phyloP scores from a whole-genome alignment of 306 rosid genomes.

The Vigna nakashimae region DNA sequence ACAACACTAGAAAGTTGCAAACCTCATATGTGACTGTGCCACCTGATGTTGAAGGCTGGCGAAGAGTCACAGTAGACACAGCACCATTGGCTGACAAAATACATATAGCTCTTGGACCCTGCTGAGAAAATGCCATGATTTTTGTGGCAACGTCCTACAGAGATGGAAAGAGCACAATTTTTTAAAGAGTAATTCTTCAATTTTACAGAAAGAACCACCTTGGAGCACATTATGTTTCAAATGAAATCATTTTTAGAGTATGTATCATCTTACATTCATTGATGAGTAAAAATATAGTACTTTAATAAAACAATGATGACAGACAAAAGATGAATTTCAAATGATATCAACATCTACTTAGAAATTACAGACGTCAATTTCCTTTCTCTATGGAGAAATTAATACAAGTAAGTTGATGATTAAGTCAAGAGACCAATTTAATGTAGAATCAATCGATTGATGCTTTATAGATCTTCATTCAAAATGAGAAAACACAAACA shows the following conservation, averaged over 20 bases:
- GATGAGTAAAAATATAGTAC: background rate
- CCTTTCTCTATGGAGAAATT: background rate
- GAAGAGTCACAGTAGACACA: constrained; percentile 91
- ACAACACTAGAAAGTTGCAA: constrained; percentile 21
- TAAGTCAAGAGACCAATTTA: background rate
- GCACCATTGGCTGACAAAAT: constrained; percentile 90
- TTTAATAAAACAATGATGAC: constrained; percentile 22
- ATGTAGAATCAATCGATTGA: background rate
- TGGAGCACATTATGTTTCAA: background rate
- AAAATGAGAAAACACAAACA: constrained; percentile 8
- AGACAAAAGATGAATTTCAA: background rate
- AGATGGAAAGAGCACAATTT: constrained; percentile 22
- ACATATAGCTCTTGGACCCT: constrained; percentile 84
- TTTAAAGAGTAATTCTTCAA: constrained; percentile 3
- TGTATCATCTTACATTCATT: background rate
- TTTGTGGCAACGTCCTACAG: constrained; percentile 85
- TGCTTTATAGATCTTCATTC: constrained; percentile 2
- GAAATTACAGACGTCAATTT: background rate
- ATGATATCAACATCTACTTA: too few relatives aligned
- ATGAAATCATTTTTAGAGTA: background rate
- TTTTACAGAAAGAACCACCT: background rate
- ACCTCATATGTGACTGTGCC: constrained; percentile 97
- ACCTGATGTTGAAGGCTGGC: constrained; percentile 88
- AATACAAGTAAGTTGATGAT: background rate
- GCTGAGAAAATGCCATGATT: constrained; percentile 92